These are phyloP conservation scores for Eucalyptus fibrosa DNA, from an alignment of 345 rosid genomes.

Conservation along the genomic window DNA sequence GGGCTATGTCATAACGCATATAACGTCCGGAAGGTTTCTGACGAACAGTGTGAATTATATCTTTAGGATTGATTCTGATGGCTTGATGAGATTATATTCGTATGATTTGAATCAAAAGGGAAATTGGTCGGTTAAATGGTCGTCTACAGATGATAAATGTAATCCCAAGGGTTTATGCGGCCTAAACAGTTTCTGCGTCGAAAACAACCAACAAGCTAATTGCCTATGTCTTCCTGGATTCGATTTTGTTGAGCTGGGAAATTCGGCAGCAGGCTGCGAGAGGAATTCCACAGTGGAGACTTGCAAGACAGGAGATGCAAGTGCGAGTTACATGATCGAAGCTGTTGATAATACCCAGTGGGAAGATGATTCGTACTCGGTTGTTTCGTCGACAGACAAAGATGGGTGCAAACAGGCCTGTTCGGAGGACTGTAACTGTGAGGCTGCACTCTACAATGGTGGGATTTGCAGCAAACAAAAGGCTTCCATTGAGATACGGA, in stretches of 20 bases:
- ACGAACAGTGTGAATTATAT: rapidly evolving
- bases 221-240: constrained; percentile 4
- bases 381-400: not conserved
- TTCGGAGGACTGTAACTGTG: constrained; percentile 8
- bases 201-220: not conserved
- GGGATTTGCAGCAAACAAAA: constrained; percentile 1
- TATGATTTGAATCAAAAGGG: not conserved
- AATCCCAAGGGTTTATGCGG: not conserved
- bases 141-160: not conserved
- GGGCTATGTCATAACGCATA: no score
- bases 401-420: constrained; percentile 3
- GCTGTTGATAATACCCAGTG: not conserved
- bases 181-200: not conserved
- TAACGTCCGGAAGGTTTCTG: rapidly evolving
- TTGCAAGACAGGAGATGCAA: not conserved
- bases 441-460: not conserved
- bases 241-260: not conserved
- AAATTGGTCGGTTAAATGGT: not conserved
- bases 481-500: constrained; percentile 12
- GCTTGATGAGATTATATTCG: not conserved
- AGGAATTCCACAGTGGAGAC: not conserved
- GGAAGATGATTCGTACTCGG: not conserved
- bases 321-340: not conserved
- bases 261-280: not conserved
- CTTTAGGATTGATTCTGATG: no score